phyloP scores from a whole-genome alignment of 163 green algal species.

The Scenedesmus sp. region DNA sequence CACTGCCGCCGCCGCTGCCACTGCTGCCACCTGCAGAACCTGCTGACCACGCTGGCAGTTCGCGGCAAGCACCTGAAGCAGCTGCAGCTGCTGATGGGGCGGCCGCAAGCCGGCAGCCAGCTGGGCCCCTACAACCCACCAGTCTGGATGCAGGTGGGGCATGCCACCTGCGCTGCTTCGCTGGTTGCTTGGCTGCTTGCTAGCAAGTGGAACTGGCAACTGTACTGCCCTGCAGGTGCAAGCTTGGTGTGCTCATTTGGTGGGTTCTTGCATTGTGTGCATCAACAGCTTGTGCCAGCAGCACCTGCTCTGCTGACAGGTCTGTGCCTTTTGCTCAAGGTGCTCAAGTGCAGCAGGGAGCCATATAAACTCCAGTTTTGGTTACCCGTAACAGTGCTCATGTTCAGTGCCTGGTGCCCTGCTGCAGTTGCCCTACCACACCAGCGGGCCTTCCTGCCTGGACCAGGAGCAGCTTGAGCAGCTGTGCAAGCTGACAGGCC shows the following conservation, averaged over 20 bases:
- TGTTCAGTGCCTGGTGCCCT: background rate
- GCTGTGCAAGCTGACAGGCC: slow-evolving; percentile 8
- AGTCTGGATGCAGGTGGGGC: background rate
- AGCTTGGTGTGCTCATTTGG: background rate
- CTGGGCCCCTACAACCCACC: background rate
- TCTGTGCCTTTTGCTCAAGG: background rate
- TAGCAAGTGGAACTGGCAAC: background rate
- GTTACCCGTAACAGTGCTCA: background rate
- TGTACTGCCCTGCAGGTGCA: background rate
- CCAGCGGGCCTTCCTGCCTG: background rate
- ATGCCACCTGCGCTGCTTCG: background rate
- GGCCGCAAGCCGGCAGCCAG: background rate
- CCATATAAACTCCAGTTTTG: no score
- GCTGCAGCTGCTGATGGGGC: background rate
- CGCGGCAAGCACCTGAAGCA: slow-evolving; percentile 1
- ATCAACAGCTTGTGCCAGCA: background rate
- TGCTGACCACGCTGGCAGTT: background rate
- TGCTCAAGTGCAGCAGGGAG: no score
- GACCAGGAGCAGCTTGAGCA: background rate
- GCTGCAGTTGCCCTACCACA: background rate
- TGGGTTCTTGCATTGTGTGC: background rate
- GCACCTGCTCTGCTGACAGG: background rate
- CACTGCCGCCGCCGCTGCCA: background rate
- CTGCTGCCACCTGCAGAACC: slow-evolving; percentile 20
- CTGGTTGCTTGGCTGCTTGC: background rate